Evolutionary conservation across 257 asterid species (phyloP).

Genomic region (Avicennia marina): DNA sequence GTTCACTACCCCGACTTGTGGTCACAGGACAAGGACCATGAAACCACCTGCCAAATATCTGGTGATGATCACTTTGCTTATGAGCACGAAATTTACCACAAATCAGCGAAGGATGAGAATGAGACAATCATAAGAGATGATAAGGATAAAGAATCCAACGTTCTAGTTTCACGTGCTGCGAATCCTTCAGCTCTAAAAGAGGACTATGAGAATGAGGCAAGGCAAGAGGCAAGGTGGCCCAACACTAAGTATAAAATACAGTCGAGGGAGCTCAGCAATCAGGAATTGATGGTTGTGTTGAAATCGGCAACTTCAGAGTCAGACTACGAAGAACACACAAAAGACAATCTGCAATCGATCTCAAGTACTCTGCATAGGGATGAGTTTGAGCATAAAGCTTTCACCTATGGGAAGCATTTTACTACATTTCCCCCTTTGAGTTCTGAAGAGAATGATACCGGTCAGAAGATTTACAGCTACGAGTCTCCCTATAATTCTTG

Average conservation of each 20-base stretch:
- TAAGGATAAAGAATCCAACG: too few species aligned
- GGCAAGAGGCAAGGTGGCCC: slow-evolving; percentile 58
- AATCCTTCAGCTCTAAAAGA: slow-evolving; percentile 24
- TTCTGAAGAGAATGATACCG: slow-evolving; percentile 19
- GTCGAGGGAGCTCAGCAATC: slow-evolving; percentile 44
- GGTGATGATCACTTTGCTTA: slow-evolving; percentile 10
- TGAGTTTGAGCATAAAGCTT: slow-evolving; percentile 16
- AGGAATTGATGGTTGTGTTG: slow-evolving; percentile 28
- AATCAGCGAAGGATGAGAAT: slow-evolving; percentile 13
- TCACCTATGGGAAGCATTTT: slow-evolving; percentile 21
- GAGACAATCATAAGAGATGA: slow-evolving; percentile 1
- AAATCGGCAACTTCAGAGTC: slow-evolving; percentile 16
- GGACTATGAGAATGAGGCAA: slow-evolving; percentile 38
- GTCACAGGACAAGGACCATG: slow-evolving; percentile 34
- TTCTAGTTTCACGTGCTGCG: slow-evolving; percentile 11
- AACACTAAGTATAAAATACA: slow-evolving; percentile 63
- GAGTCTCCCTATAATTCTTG: slow-evolving; percentile 38
- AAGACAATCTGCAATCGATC: neutral
- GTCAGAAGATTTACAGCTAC: slow-evolving; percentile 25
- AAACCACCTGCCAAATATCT: slow-evolving; percentile 16
- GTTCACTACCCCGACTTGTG: slow-evolving; percentile 29
- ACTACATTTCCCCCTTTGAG: slow-evolving; percentile 9
- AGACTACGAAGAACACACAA: slow-evolving; percentile 10
- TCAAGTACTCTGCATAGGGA: slow-evolving; percentile 7
- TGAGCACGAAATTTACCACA: slow-evolving; percentile 8